Evolutionary conservation across 108 stramenopile species (phyloP).

Genomic region (Tribonema minus): DNA sequence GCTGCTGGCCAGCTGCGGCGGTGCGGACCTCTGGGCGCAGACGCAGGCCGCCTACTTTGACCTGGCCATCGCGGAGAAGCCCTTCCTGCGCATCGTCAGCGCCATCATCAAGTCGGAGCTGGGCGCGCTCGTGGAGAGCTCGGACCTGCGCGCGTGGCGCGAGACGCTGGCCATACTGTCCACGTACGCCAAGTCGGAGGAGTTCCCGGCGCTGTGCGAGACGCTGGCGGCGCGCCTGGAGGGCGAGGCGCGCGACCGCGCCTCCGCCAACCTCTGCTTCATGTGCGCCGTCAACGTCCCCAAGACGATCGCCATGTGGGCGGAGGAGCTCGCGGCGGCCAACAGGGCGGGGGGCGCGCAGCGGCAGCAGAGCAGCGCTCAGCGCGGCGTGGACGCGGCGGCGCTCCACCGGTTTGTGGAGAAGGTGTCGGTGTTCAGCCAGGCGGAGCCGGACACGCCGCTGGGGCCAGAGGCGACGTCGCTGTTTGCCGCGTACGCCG

Average conservation of each 20-base stretch:
- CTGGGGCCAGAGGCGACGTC: slow-evolving; percentile 50
- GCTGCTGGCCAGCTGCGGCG: slow-evolving; percentile 79
- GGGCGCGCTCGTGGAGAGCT: slow-evolving; percentile 62
- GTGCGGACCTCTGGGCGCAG: slow-evolving; percentile 80
- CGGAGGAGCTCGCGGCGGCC: slow-evolving; percentile 61
- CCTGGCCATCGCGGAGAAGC: slow-evolving; percentile 60
- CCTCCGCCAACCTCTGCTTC: slow-evolving; percentile 79
- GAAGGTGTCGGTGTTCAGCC: slow-evolving; percentile 76
- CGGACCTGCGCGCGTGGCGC: slow-evolving; percentile 76
- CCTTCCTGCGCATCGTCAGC: slow-evolving; percentile 75
- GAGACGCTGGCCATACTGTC: slow-evolving; percentile 88
- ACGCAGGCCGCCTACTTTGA: slow-evolving; percentile 83
- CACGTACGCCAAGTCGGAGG: slow-evolving; percentile 82
- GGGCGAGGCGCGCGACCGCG: slow-evolving; percentile 63
- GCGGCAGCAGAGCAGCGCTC: slow-evolving; percentile 49
- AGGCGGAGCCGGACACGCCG: slow-evolving; percentile 61
- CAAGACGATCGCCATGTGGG: slow-evolving; percentile 76
- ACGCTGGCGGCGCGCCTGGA: slow-evolving; percentile 78
- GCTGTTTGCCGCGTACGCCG: slow-evolving; percentile 76
- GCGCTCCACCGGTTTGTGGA: slow-evolving; percentile 84
- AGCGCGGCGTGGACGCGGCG: background rate
- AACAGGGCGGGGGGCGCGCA: slow-evolving; percentile 44
- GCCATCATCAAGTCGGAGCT: slow-evolving; percentile 75
- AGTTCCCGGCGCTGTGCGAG: slow-evolving; percentile 81
- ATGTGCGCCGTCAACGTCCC: slow-evolving; percentile 87